Evolutionary conservation across 306 rosid genomes (phyloP), one percentile per base, ranked within the genome.

Genomic region (Gastrolobium villosum): DNA sequence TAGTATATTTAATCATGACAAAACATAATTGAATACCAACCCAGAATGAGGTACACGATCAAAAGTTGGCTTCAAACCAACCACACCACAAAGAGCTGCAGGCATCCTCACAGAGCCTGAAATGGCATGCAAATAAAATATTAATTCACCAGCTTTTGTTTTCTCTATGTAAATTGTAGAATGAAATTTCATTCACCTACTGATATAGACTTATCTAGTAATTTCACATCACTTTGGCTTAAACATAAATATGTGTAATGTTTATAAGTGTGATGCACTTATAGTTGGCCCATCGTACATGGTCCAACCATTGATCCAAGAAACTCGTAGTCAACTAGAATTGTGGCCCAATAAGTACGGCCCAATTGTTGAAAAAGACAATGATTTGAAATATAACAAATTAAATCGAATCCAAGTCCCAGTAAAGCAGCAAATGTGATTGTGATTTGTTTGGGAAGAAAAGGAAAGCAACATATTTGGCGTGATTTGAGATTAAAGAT

Each of bases 71-170:
- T 94, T 92, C 14, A 94, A 84, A 79, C 98, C 98, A 40, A 90
- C 84, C 10, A 92, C 91, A 60, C 97, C 98, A 72, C 98, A 94
- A 67, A 94, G 93, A 65, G 98, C 86, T 49, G 98, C 98, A 32
- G 97, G 98, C 87, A 94, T 84, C 73, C 98, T 82, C 76, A 92
- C 96, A 68, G 98, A 94, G 60, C 98, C 98, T 94, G 77, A 40
- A 46, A 10, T 79, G 10, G 65, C 26, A 60, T 43, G 70, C 50
- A 77, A 71, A 71, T 13, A 54, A 79, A 66, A 48, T 37, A 54
- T 45, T 80, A 39, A 72, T 68, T 65, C 46, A 40, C 37, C 56
- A 57, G 3, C 14, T 39, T 44, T 37, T 63, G 11, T n/a, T 74
- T 14, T 70, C 56, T 60, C 8, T 66, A 41, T 6, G 54, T 6